Conservation (phyloP, 345 rosid species). For the Eucalyptus tenuipes region DNA sequence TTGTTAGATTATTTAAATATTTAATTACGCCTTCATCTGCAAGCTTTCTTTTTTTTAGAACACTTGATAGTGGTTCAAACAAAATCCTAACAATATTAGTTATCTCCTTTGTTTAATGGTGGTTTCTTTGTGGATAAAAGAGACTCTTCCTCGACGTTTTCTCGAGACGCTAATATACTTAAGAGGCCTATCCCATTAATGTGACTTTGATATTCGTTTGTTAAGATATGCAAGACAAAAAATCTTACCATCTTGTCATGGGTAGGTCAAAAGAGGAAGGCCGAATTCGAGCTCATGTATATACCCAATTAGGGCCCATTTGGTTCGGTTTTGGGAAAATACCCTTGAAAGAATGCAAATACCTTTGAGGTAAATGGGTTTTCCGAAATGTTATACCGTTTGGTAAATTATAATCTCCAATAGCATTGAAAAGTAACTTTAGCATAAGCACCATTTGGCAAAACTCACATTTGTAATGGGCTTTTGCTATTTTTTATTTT, state of each 20-base stretch:
- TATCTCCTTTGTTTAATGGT: background rate
- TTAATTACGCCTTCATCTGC: background rate
- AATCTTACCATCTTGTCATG: background rate
- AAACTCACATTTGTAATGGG: too few species aligned
- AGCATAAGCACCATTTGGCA: too few species aligned
- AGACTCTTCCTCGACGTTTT: background rate
- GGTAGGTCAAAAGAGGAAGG: background rate
- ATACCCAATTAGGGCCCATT: background rate
- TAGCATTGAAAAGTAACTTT: too few species aligned
- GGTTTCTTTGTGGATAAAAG: background rate
- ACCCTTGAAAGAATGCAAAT: fast-evolving
- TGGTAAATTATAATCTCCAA: too few species aligned
- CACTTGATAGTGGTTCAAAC: background rate
- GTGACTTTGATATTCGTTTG: background rate
- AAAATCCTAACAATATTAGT: background rate
- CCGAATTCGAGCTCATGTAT: background rate
- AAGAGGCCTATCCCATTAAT: background rate
- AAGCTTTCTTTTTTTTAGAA: background rate
- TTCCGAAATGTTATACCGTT: too few species aligned
- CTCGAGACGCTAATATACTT: background rate
- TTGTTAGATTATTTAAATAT: too few species aligned
- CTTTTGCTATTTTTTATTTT: too few species aligned
- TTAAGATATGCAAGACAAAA: background rate
- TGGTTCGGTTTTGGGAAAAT: too few species aligned
- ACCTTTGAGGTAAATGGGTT: fast-evolving